Evolutionary conservation across 148 eudicot genomes (phyloP), one percentile per base, ranked within the genome.

Genomic region (Rhododendron kiyosumense): DNA sequence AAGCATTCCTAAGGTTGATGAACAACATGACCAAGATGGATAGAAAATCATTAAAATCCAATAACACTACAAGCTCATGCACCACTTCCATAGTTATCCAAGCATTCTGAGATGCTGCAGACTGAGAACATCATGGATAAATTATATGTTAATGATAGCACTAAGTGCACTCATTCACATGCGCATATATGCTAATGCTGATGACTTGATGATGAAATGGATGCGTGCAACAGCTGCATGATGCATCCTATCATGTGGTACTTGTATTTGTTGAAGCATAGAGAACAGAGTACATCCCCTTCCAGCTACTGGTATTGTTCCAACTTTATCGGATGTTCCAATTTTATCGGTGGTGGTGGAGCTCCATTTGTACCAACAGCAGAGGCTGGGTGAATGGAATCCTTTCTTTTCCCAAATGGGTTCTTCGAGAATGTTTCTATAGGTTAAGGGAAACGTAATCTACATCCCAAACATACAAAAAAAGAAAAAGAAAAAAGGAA

Each of bases 341-440:
- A 46, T 46, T 46, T 46, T 65, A 86, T 84, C 90, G 89, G 83
- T 32, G 94, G 91, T 49, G 92, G 88, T 49, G 89, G 90, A 86
- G 89, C 90, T 89, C 95, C 98, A 88, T 94, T 95, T 86, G 92
- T 86, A 45, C 86, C 87, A 43, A 87, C 86, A 67, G 90, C 85
- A 78, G 83, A 89, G 85, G 81, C 90, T 82, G 87, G 87, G 83
- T 94, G 84, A 85, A 84, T 88, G 52, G 86, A 91, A 84, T 97
- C 98, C 91, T 97, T 97, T 84, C 98, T 93, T 87, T 81, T 95
- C 73, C 99, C 99, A 89, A 91, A 97, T 41, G 99, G 99, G 88
- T 97, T 97, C 94, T 97, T 97, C 69, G 99, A 97, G 88, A 88
- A 97, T 85, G 98, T 97, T 61, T 84, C 84, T 38, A 87, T 57